Conservation (phyloP, 805 yeast species). For the Kluyveromyces wickerhamii region DNA sequence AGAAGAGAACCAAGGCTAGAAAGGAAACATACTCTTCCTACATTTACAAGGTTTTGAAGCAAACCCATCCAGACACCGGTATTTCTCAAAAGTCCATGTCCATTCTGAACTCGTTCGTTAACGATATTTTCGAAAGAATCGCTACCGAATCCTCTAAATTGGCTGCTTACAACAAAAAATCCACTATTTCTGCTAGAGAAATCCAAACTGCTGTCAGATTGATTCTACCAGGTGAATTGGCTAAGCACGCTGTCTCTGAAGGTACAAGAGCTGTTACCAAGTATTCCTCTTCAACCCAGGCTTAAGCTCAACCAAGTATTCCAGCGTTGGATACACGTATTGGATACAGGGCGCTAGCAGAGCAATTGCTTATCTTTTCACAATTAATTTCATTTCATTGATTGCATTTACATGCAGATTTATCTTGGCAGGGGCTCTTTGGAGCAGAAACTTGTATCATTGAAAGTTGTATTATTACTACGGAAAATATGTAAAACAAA, state of each 20-base stretch:
- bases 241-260: slow-evolving; percentile 97
- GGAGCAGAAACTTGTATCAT: no score
- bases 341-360: neutral
- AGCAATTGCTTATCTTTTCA: neutral
- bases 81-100: slow-evolving; percentile 98
- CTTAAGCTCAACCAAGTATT: no score
- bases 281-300: slow-evolving; percentile 64
- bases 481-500: neutral
- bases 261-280: slow-evolving; percentile 98
- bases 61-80: slow-evolving; percentile 99
- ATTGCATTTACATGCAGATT: no score
- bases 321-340: no score
- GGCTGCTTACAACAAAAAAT: slow-evolving; percentile 98
- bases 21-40: slow-evolving; percentile 97
- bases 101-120: slow-evolving; percentile 96
- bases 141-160: slow-evolving; percentile 97
- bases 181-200: slow-evolving; percentile 96
- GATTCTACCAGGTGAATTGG: slow-evolving; percentile 96
- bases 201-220: slow-evolving; percentile 98
- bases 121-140: slow-evolving; percentile 96
- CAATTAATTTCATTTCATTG: no score
- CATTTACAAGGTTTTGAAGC: slow-evolving; percentile 97
- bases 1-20: slow-evolving; percentile 92
- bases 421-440: no score
- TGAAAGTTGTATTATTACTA: slow-evolving; percentile 1